phyloP scores from a whole-genome alignment of 352 stramenopile species.

The Globisporangium nodosum region DNA sequence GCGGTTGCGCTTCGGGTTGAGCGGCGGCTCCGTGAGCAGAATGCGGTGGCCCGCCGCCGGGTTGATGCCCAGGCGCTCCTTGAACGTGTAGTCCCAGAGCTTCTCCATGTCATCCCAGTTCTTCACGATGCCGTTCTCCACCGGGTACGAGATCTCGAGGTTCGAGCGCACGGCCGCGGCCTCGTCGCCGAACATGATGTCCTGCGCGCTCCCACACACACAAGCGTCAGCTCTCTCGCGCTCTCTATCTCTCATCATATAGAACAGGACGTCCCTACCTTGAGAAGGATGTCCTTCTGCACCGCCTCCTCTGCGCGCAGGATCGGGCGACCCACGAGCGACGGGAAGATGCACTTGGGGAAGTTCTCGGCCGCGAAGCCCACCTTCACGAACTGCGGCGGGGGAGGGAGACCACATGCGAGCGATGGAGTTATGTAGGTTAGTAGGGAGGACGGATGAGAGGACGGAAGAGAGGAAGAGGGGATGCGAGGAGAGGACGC shows the following conservation, averaged over 20 bases:
- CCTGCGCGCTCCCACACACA: constrained; percentile 26
- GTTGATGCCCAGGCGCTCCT: constrained; percentile 82
- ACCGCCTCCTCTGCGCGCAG: constrained; percentile 91
- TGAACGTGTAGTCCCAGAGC: constrained; percentile 96
- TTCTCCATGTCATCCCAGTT: constrained; percentile 98
- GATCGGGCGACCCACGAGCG: constrained; percentile 91
- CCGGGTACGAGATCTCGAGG: constrained; percentile 86
- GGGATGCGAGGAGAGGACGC: constrained; percentile 12
- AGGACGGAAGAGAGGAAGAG: not conserved
- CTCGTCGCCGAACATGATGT: constrained; percentile 96
- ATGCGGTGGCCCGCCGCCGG: constrained; percentile 75
- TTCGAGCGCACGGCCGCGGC: constrained; percentile 81
- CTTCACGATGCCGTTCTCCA: constrained; percentile 96
- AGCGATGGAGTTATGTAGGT: too few relatives aligned
- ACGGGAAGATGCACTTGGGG: constrained; percentile 92
- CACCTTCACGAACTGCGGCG: constrained; percentile 84
- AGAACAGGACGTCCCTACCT: constrained; percentile 24
- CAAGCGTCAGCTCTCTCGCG: not conserved
- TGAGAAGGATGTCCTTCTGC: constrained; percentile 81
- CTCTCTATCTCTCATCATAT: not conserved
- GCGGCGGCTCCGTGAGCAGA: constrained; percentile 89
- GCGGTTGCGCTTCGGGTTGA: constrained; percentile 91
- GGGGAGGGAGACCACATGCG: not conserved
- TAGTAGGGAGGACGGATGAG: not conserved
- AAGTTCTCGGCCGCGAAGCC: constrained; percentile 95